Base-by-base conservation (phyloP, 1,139 yeast genomes). In the Debaryomycetaceae sp. region DNA sequence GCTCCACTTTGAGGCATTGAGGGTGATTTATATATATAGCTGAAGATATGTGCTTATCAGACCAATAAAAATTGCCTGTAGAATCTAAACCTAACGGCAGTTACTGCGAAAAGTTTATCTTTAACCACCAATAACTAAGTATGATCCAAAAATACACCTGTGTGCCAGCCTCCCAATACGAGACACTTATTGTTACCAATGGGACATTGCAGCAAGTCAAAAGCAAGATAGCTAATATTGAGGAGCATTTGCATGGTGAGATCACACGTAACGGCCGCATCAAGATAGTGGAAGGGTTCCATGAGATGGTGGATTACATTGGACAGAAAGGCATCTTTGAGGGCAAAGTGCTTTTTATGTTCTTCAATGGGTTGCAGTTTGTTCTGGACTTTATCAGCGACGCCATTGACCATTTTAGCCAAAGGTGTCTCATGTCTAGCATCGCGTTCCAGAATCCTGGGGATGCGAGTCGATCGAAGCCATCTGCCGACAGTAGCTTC, bases 61-160 rank as follows among this genome's bases (percentile, higher is more conserved):
- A 22, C 26, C 26, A 22, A 22, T 22, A 22, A 22, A 22, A 3
- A 8, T 8, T 2, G 26, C 26, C 26, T 22, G 26, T 22, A 22
- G 26, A 22, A 8, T 22, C 26, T 11, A 22, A 22, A 22, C 26
- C 26, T 22, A 22, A 3, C 26, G 26, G 26, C 26, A 22, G 26
- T 22, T 8, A 8, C 26, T 8, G 26, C 7, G 7, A 8, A 11
- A 22, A 22, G 11, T 11, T 8, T 8, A n/a, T n/a, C n/a, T 11
- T 22, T 11, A 22, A 11, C 7, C 26, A 3, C 26, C 7, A 3
- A 22, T 3, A 22, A 11, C 26, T 5, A 22, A 43, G 26, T 26
- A 66, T 65, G 70, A 66, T 66, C 44, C 69, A 65, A 45, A 63
- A 62, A 49, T 66, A 54, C 47, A 63, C 66, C 31, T 65, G 71